Conservation (phyloP, 148 eudicot species). For the Persicaria tinctoria region DNA sequence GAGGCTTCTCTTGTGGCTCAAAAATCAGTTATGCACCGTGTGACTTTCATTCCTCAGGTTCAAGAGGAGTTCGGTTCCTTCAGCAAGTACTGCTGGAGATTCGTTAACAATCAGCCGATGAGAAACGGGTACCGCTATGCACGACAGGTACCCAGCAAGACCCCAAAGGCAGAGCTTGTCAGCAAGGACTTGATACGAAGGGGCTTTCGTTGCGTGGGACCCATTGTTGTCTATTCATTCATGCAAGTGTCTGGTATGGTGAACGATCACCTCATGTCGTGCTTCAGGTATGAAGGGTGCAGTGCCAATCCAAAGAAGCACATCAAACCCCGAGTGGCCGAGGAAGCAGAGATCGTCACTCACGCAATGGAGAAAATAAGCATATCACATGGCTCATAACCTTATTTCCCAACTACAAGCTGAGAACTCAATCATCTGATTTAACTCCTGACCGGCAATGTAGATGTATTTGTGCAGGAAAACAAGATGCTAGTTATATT, state of each 20-base stretch:
- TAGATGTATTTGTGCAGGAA: background rate
- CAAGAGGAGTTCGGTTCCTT: constrained; percentile 67
- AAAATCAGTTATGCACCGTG: background rate
- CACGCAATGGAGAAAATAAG: background rate
- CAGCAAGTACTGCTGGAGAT: constrained; percentile 56
- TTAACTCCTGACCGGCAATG: background rate
- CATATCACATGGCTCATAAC: background rate
- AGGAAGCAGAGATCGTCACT: background rate
- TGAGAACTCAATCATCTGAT: background rate
- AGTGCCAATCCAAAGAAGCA: constrained; percentile 9
- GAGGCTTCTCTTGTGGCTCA: background rate
- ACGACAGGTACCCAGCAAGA: constrained; percentile 58
- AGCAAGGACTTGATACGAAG: constrained; percentile 63
- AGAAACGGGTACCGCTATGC: constrained; percentile 40
- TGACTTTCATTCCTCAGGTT: constrained; percentile 28
- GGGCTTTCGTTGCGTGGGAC: constrained; percentile 68
- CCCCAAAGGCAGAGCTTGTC: constrained; percentile 55
- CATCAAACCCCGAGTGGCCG: background rate
- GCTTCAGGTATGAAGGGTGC: constrained; percentile 51
- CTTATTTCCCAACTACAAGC: background rate
- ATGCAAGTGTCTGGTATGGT: constrained; percentile 67
- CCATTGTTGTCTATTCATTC: constrained; percentile 68
- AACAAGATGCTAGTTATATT: background rate
- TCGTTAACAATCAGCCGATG: constrained; percentile 47
- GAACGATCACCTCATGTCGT: constrained; percentile 65